These are phyloP conservation scores for Aspergillus tanneri DNA, from an alignment of 2,329 filamentous ascomycete genomes.

Conservation along the genomic window DNA sequence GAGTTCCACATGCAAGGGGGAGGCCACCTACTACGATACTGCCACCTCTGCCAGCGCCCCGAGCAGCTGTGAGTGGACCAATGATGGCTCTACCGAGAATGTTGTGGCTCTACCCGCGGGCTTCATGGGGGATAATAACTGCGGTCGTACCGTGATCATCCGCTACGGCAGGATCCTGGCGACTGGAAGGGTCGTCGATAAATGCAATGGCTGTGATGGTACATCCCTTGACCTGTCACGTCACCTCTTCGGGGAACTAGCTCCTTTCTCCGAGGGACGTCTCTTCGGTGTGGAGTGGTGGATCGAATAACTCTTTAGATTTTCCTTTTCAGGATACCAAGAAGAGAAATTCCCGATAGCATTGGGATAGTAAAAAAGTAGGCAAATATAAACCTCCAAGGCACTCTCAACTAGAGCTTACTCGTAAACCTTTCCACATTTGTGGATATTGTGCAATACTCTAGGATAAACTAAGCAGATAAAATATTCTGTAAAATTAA, in stretches of 20 bases:
- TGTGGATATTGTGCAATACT: no score
- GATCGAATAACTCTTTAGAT: no score
- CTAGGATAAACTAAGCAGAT: no score
- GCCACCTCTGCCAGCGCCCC: background rate
- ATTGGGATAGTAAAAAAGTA: no score
- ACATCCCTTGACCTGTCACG: constrained; percentile 1
- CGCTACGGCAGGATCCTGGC: background rate
- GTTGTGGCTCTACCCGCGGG: background rate
- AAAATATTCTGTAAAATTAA: no score
- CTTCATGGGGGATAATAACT: background rate
- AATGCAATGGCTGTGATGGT: background rate
- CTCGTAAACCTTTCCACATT: no score
- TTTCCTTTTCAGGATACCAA: no score
- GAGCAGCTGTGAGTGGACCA: background rate
- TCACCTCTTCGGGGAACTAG: background rate
- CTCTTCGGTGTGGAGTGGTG: background rate
- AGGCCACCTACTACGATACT: constrained; percentile 1
- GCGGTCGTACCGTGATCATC: background rate
- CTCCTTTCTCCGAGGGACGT: background rate
- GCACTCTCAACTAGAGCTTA: no score
- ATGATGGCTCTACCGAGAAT: background rate
- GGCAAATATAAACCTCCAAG: no score
- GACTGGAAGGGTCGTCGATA: background rate
- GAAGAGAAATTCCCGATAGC: no score
- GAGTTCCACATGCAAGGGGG: background rate